Conservation (phyloP, 768 basidiomycete species). For the Phallus indusiatus region DNA sequence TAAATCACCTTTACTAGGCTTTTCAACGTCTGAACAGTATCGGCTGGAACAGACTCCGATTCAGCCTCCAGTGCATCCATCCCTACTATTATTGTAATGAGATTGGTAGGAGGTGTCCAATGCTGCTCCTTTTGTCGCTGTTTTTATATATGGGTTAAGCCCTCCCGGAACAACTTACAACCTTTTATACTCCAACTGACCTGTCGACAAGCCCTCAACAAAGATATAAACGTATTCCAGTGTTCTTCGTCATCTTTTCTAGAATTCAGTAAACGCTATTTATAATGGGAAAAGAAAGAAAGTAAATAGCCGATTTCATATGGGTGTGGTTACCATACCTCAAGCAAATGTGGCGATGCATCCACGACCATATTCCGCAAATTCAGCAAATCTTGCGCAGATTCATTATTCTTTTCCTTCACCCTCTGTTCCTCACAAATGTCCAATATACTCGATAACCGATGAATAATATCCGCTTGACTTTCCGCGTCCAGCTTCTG, state of each 20-base stretch:
- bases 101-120: constrained; percentile 35
- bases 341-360: constrained; percentile 37
- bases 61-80: background rate
- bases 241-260: constrained; percentile 20
- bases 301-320: background rate
- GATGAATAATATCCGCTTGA: constrained; percentile 35
- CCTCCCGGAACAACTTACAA: constrained; percentile 8
- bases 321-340: constrained; percentile 26
- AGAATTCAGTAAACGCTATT: constrained; percentile 14
- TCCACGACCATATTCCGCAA: constrained; percentile 41
- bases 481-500: constrained; percentile 35
- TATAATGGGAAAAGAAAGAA: background rate
- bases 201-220: constrained; percentile 17
- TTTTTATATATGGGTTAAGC: constrained; percentile 19
- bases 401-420: constrained; percentile 18
- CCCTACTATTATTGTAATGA: constrained; percentile 27
- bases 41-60: background rate
- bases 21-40: background rate
- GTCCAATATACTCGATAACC: constrained; percentile 35
- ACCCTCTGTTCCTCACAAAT: constrained; percentile 25
- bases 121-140: constrained; percentile 34
- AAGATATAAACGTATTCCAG: constrained; percentile 27
- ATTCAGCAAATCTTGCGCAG: constrained; percentile 23
- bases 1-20: background rate
- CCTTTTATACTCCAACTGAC: constrained; percentile 1